These are phyloP conservation scores for Dryas drummondii DNA, from an alignment of 306 rosid genomes.

Conservation along the genomic window DNA sequence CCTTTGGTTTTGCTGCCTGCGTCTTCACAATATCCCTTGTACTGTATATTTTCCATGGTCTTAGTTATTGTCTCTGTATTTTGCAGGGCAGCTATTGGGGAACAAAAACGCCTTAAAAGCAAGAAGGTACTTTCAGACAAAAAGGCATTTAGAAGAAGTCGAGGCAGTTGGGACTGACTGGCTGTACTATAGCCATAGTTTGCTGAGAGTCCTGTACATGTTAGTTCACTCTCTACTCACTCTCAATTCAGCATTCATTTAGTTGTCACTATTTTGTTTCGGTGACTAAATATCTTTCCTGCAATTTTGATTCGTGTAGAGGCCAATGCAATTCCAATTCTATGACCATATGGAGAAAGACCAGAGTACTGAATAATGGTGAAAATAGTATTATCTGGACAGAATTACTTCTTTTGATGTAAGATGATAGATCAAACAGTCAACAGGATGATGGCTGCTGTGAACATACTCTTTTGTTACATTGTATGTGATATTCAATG, in stretches of 20 bases:
- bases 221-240: not conserved
- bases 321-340: slow-evolving; percentile 2
- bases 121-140: slow-evolving; percentile 80
- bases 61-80: slow-evolving; percentile 24
- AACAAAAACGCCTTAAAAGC: slow-evolving; percentile 90
- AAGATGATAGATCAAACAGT: not conserved
- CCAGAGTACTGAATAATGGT: not conserved
- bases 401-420: slow-evolving; percentile 6
- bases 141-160: slow-evolving; percentile 79
- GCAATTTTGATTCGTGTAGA: not conserved
- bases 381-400: not conserved
- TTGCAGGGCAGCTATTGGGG: slow-evolving; percentile 85
- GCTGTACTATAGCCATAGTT: not conserved
- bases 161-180: slow-evolving; percentile 69
- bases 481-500: not conserved
- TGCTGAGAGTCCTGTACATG: not conserved
- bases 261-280: not conserved
- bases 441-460: not conserved
- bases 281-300: not conserved
- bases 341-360: not conserved
- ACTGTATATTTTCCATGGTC: slow-evolving; percentile 15
- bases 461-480: not conserved
- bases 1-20: not conserved
- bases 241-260: not conserved
- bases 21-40: slow-evolving; percentile 1